Base-by-base conservation (phyloP, 2,329 filamentous ascomycete genomes). In the Aspergillus chevalieri region DNA sequence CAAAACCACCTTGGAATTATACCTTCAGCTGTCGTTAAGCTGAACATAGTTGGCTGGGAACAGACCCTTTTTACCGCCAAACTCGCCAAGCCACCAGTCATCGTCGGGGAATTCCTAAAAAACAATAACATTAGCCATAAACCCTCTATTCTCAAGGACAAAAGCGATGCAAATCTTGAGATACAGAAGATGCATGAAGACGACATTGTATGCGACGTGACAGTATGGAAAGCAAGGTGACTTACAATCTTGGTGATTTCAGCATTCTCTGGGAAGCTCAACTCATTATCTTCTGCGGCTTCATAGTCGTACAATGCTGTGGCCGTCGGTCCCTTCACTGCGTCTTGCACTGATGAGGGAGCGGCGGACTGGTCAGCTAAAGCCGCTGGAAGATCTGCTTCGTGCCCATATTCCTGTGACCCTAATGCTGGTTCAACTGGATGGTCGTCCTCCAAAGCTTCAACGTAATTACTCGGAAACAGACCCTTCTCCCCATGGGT, bases 381-480 rank as follows among this genome's bases (percentile, higher is more conserved):
- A 44, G 69, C 60, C 51, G 70, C 65, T 47, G 71, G 59, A 4
- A 63, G 52, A 50, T 61, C 56, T 52, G 70, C 59, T 53, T 67
- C 55, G 14, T 58, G 55, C 30, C 64, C 60, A 49, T 62, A 59
- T 36, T 52, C 67, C 45, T 55, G 50, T 38, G 58, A 65, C 33
- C 66, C 69, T n/a, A 67, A 65, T 30, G 44, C 38, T 17, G 45
- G 46, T 15, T 44, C 47, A n/a, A 21, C 39, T 33, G 48, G 50
- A 17, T 63, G 60, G 21, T 81, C 79, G 21, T 80, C 85, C 34
- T 86, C 85, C 33, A 93, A 77, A 19, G 95, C 70, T 68, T 95
- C 90, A 47, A 98, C 92, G 58, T 98, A 98, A 76, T 96, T 97
- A 74, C 89, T 93, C 4, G 93, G 93, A 78, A 98, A 97, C 33